Conservation (phyloP, 768 basidiomycete species). For the Naganishia randhawae region DNA sequence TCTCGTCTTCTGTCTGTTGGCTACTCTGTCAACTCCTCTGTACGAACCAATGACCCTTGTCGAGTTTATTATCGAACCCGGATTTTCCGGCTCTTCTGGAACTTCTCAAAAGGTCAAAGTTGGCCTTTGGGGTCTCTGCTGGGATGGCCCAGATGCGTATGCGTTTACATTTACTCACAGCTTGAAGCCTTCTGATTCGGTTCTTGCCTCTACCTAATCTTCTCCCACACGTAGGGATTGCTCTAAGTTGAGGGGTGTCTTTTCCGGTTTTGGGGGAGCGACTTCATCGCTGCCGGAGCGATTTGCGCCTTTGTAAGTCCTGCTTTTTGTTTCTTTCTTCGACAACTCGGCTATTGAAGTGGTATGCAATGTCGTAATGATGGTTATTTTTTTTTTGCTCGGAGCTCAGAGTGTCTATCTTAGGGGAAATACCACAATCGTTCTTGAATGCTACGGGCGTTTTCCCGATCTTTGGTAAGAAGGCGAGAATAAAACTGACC, state of each 20-base stretch:
- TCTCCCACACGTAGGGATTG: conserved; percentile 4
- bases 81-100: conserved; percentile 6
- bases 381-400: too few species aligned
- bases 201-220: too few species aligned
- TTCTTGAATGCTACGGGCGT: conserved; percentile 8
- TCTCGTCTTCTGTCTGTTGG: background rate
- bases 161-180: background rate
- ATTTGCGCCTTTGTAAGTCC: background rate
- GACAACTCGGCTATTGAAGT: background rate
- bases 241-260: conserved; percentile 1
- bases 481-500: background rate
- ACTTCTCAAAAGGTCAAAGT: background rate
- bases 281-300: background rate
- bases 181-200: too few species aligned
- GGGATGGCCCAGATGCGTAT: conserved; percentile 4
- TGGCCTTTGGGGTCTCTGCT: conserved; percentile 14
- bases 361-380: too few species aligned
- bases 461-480: conserved; percentile 10
- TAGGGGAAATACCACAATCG: background rate
- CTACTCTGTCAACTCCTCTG: conserved; percentile 3
- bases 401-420: background rate
- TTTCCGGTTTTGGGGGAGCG: background rate
- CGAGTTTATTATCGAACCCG: background rate
- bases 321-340: background rate
- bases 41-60: background rate